Conservation (phyloP, 1,139 yeast genomes). For the Insectozyma bohioensis region DNA sequence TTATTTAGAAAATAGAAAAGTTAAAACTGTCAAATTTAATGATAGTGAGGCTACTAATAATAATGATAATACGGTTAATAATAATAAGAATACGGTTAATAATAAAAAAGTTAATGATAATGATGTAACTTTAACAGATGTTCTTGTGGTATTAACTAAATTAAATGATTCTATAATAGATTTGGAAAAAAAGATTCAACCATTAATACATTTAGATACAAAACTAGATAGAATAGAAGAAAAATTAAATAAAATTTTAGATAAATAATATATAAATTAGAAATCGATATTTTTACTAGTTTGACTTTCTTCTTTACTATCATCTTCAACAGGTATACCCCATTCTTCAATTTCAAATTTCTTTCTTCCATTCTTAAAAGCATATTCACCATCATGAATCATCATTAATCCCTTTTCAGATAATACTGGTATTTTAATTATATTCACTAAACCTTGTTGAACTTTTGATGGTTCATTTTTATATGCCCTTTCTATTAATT, state of each 20-base stretch:
- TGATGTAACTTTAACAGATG: not conserved
- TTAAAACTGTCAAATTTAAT: conserved; percentile 5
- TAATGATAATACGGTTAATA: not conserved
- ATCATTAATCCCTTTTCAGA: conserved; percentile 83
- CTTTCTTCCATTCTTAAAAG: conserved; percentile 81
- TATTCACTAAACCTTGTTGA: conserved; percentile 83
- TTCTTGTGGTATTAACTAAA: conserved; percentile 1
- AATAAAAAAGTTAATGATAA: too few relatives aligned
- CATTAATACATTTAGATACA: conserved; percentile 5
- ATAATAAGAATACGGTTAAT: too few relatives aligned
- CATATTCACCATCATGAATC: conserved; percentile 71
- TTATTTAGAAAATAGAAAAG: not conserved
- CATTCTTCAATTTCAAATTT: conserved; percentile 86
- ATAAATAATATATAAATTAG: conserved; percentile 14
- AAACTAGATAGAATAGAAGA: conserved; percentile 17
- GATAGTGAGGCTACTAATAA: not conserved
- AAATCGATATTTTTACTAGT: conserved; percentile 40
- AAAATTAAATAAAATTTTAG: conserved; percentile 13
- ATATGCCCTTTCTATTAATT: conserved; percentile 64
- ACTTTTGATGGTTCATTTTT: conserved; percentile 71
- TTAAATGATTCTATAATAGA: conserved; percentile 5
- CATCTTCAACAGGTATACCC: conserved; percentile 93
- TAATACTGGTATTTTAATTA: conserved; percentile 67
- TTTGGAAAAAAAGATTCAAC: too few relatives aligned
- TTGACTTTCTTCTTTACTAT: conserved; percentile 42